phyloP scores from a whole-genome alignment of 176 grass and related monocot species.

The Carex pumila region DNA sequence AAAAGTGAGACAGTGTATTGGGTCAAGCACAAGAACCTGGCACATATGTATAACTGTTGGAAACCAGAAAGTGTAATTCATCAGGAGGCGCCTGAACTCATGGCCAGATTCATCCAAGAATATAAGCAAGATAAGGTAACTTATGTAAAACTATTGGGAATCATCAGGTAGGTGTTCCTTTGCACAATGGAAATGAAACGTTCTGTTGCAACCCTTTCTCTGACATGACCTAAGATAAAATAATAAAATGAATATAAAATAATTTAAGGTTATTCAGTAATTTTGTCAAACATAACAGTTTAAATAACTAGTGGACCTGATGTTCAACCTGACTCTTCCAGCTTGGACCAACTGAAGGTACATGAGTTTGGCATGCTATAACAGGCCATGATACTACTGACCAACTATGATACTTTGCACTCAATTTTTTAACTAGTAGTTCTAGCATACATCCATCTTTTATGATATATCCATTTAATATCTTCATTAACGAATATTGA shows the following conservation, averaged over 20 bases:
- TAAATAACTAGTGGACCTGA: not conserved
- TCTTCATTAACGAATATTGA: not conserved
- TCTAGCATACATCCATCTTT: not conserved
- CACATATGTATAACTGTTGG: slow-evolving; percentile 70
- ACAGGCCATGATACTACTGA: no score
- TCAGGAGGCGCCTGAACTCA: slow-evolving; percentile 23
- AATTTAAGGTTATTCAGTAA: not conserved
- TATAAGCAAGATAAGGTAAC: slow-evolving; percentile 53
- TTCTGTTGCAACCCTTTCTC: slow-evolving; percentile 49
- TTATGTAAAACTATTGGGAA: slow-evolving; percentile 5
- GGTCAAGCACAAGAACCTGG: slow-evolving; percentile 65
- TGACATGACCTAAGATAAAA: slow-evolving; percentile 36
- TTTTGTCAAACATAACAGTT: not conserved
- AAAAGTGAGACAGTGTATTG: slow-evolving; percentile 43
- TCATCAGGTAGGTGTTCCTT: slow-evolving; percentile 23
- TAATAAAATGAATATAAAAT: not conserved
- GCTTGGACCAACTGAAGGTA: not conserved
- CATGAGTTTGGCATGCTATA: no score
- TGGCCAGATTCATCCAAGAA: slow-evolving; percentile 49
- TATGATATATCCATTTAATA: not conserved
- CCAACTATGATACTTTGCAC: no score
- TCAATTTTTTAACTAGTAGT: not conserved
- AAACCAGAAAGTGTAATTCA: slow-evolving; percentile 48
- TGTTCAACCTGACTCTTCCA: not conserved
- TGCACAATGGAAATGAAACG: slow-evolving; percentile 60